Evolutionary conservation across 257 asterid genomes (phyloP).

Genomic region (Salvia splendens): DNA sequence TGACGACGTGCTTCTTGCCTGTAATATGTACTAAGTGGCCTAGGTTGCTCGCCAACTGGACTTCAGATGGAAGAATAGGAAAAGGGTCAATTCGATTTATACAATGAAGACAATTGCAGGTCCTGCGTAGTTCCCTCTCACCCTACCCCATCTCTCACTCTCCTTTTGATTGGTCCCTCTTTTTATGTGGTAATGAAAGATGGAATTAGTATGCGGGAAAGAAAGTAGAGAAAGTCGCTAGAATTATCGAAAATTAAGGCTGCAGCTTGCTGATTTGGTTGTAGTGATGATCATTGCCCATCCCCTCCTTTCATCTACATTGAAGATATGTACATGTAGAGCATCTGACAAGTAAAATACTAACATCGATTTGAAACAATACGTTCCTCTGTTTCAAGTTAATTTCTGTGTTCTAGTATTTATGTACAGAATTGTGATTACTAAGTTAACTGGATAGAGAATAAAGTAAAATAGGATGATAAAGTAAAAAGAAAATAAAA

Average conservation of each 20-base stretch:
- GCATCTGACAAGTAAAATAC: no score
- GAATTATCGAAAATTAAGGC: background rate
- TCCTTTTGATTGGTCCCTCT: background rate
- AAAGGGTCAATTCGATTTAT: conserved; percentile 28
- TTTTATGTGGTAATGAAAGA: background rate
- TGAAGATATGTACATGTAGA: background rate
- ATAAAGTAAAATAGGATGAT: no score
- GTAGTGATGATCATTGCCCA: background rate
- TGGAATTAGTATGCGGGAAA: background rate
- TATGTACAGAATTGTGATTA: no score
- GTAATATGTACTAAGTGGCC: conserved; percentile 31
- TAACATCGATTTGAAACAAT: no score
- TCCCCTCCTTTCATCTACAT: background rate
- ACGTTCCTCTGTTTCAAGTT: no score
- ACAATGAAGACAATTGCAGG: conserved; percentile 22
- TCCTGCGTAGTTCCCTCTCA: background rate
- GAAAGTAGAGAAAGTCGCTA: background rate
- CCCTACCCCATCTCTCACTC: background rate
- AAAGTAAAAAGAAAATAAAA: no score
- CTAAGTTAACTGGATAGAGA: no score
- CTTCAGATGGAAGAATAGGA: conserved; percentile 9
- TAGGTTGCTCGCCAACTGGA: conserved; percentile 32
- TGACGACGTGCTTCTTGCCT: conserved; percentile 36
- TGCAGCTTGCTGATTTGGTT: background rate
- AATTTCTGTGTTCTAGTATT: no score